A percentile compares a stretch with the other conserved stretches of the same genome.
These are phyloP conservation scores for Diutina siamensis DNA, from an alignment of 1,139 yeast species.

Conservation along the genomic window DNA sequence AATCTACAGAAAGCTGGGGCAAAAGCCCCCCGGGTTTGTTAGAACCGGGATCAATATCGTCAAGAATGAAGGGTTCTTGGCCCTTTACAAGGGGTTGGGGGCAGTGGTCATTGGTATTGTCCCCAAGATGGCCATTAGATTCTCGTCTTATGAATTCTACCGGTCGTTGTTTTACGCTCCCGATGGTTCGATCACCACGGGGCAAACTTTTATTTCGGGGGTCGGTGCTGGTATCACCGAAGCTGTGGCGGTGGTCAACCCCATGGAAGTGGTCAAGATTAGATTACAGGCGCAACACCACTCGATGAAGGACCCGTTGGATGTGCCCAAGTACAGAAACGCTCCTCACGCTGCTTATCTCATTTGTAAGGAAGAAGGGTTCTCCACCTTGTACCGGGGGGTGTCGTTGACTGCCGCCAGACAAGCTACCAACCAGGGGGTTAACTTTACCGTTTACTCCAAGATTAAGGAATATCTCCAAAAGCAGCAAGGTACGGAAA, in stretches of 20 bases:
- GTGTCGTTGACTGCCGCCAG: constrained; percentile 93
- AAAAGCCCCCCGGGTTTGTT: constrained; percentile 75
- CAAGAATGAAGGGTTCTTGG: constrained; percentile 69
- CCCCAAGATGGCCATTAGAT: constrained; percentile 96
- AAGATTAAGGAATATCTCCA: constrained; percentile 65
- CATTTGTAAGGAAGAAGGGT: constrained; percentile 84
- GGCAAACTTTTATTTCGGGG: constrained; percentile 77
- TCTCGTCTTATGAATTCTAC: constrained; percentile 86
- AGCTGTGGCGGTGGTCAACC: constrained; percentile 89
- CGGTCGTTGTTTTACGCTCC: constrained; percentile 55
- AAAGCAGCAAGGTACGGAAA: constrained; percentile 50
- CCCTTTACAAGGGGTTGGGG: constrained; percentile 90
- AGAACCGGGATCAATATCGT: constrained; percentile 73
- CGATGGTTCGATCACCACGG: constrained; percentile 62
- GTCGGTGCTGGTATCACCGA: constrained; percentile 97
- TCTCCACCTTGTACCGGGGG: constrained; percentile 83
- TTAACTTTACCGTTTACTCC: constrained; percentile 91
- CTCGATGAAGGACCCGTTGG: constrained; percentile 74
- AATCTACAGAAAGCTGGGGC: constrained; percentile 51
- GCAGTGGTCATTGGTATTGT: constrained; percentile 96
- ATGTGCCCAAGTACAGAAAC: constrained; percentile 76
- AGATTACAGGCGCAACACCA: constrained; percentile 94
- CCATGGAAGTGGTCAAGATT: constrained; percentile 93
- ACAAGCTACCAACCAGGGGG: constrained; percentile 98
- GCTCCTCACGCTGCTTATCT: constrained; percentile 87